Base-by-base conservation (phyloP, 2,329 filamentous ascomycete species). In the Exophiala calicioides region DNA sequence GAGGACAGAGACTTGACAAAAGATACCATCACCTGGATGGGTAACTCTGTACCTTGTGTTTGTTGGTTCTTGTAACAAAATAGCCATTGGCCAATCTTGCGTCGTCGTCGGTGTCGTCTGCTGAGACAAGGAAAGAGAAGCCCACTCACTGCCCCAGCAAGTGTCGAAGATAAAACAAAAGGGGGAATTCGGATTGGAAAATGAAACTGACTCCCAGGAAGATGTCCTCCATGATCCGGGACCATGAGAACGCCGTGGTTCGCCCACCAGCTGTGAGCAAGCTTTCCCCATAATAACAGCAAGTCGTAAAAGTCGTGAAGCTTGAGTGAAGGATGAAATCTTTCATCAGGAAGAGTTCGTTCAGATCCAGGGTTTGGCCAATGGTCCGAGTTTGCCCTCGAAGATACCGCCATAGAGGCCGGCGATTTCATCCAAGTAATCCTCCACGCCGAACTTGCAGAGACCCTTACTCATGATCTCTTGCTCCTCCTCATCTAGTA, bases 371-470 rank as follows among this genome's bases (percentile, higher is more conserved):
- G 64, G 55, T 24, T 65, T 59, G 4, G 59, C 58, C 40, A 69
- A 56, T 12, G 67, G 58, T 5, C 64, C 65, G 20, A 68, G 58
- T 35, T 63, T 60, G 53, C 72, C 69, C 29, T 72, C 72, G 62
- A 86, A 84, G 64, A 85, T 81, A 49, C 73, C 77, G 38, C 76
- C 68, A 59, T 86, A 77, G 10, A 95, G 69, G 45, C 78, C 80
- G 56, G 87, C 78, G 47, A 97, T 86, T 64, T 95, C 90, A 33
- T 75, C 72, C 50, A 94, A 71, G 69, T 98, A 98, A 60, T 95
- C 90, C 38, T 88, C 81, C 7, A 88, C 87, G 33, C 77, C 78
- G 66, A 89, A 87, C 60, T 84, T 86, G 60, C 76, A 77, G 4
- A 96, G 77, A 2, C 88, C 88, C 52, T 80, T 81, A 18, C 78